Evolutionary conservation across 2,329 filamentous ascomycete genomes (phyloP).

Genomic region (Penicillium sp.): DNA sequence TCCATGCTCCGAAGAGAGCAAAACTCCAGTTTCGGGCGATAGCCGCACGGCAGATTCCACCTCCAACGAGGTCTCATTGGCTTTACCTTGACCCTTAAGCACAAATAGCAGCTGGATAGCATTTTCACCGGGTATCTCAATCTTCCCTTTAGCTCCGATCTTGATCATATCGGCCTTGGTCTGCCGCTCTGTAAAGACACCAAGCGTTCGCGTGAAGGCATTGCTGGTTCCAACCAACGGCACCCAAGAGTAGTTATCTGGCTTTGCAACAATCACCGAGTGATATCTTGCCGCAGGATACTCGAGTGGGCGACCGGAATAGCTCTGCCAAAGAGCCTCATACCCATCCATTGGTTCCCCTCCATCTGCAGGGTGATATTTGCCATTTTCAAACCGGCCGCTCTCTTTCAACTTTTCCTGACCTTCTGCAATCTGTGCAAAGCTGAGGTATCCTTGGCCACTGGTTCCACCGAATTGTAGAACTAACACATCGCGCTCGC

Average conservation of each 20-base stretch:
- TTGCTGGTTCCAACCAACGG: background rate
- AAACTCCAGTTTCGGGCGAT: too few relatives aligned
- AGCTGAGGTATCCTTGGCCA: constrained; percentile 15
- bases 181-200: constrained; percentile 19
- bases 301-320: constrained; percentile 4
- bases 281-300: constrained; percentile 14
- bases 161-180: constrained; percentile 16
- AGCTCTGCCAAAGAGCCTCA: constrained; percentile 17
- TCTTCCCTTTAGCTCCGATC: background rate
- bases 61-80: background rate
- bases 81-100: background rate
- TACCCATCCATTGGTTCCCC: constrained; percentile 8
- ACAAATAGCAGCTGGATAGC: constrained; percentile 3
- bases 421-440: constrained; percentile 1
- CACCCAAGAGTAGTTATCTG: constrained; percentile 4
- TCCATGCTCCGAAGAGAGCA: too few relatives aligned
- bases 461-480: constrained; percentile 21
- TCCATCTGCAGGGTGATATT: background rate
- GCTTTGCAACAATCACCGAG: constrained; percentile 8
- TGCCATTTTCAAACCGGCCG: constrained; percentile 17
- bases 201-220: constrained; percentile 12
- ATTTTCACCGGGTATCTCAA: background rate
- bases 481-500: constrained; percentile 13
- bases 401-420: constrained; percentile 5
- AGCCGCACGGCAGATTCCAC: constrained; percentile 2